Conservation (phyloP, 495 filamentous ascomycete genomes). For the Chaetomidium leptoderma region DNA sequence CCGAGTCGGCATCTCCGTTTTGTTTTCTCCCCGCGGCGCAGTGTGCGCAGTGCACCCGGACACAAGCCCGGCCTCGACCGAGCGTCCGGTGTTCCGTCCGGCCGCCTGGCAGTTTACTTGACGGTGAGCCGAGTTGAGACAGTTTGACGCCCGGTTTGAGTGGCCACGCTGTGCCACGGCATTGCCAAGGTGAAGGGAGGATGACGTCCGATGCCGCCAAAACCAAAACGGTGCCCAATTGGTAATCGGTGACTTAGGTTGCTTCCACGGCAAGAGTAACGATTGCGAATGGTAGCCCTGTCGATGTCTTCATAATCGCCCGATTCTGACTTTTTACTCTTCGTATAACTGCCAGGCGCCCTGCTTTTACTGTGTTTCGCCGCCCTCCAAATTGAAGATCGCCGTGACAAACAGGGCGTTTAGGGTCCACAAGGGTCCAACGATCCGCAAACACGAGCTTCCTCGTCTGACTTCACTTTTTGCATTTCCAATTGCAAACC, state of each 20-base stretch:
- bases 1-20: background rate
- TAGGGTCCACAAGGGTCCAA: background rate
- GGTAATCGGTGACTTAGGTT: slow-evolving; percentile 2
- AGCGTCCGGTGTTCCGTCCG: background rate
- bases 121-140: background rate
- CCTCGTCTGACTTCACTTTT: background rate
- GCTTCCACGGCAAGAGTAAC: background rate
- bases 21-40: background rate
- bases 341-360: background rate
- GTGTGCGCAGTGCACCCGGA: background rate
- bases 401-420: background rate
- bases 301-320: background rate
- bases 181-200: slow-evolving; percentile 6
- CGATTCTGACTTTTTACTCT: background rate
- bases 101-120: background rate
- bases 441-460: slow-evolving; percentile 1
- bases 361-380: background rate
- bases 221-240: slow-evolving; percentile 1
- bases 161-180: background rate
- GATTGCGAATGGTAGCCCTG: background rate
- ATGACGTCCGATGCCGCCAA: slow-evolving; percentile 2
- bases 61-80: background rate
- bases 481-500: background rate
- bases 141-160: slow-evolving; percentile 1
- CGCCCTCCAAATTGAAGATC: background rate